These are phyloP conservation scores for Pleodorina starrii DNA, from an alignment of 139 green algal genomes.

Conservation along the genomic window DNA sequence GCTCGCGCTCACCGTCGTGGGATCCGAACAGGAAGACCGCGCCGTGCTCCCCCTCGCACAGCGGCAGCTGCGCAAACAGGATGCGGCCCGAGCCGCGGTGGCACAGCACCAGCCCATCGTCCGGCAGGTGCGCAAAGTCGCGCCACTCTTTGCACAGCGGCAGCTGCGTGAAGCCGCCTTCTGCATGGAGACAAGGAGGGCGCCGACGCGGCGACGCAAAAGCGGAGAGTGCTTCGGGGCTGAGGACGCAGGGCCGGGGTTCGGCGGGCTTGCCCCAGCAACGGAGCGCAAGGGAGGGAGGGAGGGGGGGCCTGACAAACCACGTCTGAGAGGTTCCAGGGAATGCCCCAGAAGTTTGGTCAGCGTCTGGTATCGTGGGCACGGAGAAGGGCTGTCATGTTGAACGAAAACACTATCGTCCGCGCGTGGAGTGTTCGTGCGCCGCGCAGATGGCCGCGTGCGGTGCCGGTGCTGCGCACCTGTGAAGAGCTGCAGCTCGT, in stretches of 20 bases:
- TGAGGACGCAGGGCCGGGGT: not conserved
- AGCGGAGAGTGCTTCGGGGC: not conserved
- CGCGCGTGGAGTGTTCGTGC: too few species aligned
- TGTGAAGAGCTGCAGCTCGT: constrained; percentile 25
- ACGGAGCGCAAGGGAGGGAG: not conserved
- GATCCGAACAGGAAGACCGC: constrained; percentile 47
- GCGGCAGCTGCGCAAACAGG: constrained; percentile 52
- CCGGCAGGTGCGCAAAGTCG: constrained; percentile 21
- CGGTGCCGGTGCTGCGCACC: not conserved
- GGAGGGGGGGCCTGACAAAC: too few species aligned
- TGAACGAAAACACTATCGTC: too few species aligned
- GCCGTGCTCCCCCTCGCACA: constrained; percentile 30
- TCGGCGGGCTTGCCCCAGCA: not conserved
- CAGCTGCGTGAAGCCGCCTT: not conserved
- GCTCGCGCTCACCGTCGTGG: constrained; percentile 48
- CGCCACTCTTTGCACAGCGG: constrained; percentile 40
- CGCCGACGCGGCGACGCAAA: too few species aligned
- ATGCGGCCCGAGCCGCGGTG: constrained; percentile 31
- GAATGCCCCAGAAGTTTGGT: too few species aligned
- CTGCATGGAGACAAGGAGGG: not conserved
- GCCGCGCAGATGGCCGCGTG: too few species aligned
- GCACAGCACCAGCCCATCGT: constrained; percentile 42
- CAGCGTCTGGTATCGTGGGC: too few species aligned
- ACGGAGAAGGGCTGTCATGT: too few species aligned
- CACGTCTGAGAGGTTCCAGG: too few species aligned